Percentiles rank a stretch among this genome's conserved stretches.
phyloP scores from a whole-genome alignment of 2,329 filamentous ascomycete genomes.

The Aureobasidium namibiae region DNA sequence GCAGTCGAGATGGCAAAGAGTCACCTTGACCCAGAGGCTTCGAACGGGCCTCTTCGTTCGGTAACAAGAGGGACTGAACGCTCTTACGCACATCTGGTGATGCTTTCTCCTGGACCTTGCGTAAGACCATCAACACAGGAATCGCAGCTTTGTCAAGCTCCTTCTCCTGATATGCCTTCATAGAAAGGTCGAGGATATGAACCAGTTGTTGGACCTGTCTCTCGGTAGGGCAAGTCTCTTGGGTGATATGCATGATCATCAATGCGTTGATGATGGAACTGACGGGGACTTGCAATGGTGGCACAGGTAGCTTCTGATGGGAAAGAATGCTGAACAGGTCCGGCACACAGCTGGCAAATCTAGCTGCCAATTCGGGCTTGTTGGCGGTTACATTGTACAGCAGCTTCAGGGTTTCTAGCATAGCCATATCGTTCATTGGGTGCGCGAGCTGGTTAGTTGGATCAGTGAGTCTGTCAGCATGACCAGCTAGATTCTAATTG shows the following conservation, averaged over 20 bases:
- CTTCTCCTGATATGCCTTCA: constrained; percentile 53
- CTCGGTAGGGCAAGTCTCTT: constrained; percentile 27
- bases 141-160: constrained; percentile 66
- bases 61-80: constrained; percentile 63
- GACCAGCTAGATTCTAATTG: constrained; percentile 55
- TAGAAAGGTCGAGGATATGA: constrained; percentile 59
- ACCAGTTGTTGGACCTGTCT: constrained; percentile 58
- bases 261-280: constrained; percentile 70
- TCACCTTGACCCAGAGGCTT: constrained; percentile 68
- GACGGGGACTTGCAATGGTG: constrained; percentile 65
- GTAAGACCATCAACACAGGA: constrained; percentile 66
- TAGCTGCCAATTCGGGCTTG: constrained; percentile 51
- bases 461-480: constrained; percentile 32
- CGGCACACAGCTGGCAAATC: constrained; percentile 61
- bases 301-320: constrained; percentile 50
- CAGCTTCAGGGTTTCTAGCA: constrained; percentile 77
- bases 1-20: constrained; percentile 65
- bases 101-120: constrained; percentile 61
- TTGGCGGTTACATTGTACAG: constrained; percentile 81
- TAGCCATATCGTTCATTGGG: constrained; percentile 68
- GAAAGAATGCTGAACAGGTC: constrained; percentile 62
- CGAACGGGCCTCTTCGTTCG: constrained; percentile 66
- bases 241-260: constrained; percentile 61
- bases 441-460: constrained; percentile 25
- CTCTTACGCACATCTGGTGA: constrained; percentile 52